Evolutionary conservation across 1,284 basidiomycete species (phyloP).

Genomic region (Austroboletus novae-zelandiae): DNA sequence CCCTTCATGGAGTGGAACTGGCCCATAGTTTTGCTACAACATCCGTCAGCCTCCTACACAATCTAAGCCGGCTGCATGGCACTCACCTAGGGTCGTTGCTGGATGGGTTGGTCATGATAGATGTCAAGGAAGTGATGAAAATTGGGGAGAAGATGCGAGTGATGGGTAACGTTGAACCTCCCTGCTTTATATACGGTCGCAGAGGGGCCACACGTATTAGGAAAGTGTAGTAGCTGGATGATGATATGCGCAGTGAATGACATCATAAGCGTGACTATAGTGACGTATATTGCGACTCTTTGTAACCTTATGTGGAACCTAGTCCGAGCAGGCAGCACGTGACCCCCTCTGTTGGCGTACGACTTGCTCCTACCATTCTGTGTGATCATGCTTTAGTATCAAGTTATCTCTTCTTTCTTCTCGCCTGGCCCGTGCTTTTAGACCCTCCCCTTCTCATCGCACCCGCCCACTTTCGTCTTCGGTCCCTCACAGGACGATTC

Average conservation of each 20-base stretch:
- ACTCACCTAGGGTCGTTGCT: conserved; percentile 31
- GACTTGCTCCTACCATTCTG: too few species aligned
- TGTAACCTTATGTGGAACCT: too few species aligned
- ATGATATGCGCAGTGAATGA: conserved; percentile 27
- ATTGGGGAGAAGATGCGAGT: conserved; percentile 5
- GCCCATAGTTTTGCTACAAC: conserved; percentile 56
- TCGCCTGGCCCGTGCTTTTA: too few species aligned
- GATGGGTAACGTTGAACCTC: not conserved
- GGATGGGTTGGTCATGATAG: conserved; percentile 18
- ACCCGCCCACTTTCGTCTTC: too few species aligned
- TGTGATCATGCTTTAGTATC: too few species aligned
- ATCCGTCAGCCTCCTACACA: conserved; percentile 5
- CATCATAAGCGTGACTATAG: conserved; percentile 24
- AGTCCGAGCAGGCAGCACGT: too few species aligned
- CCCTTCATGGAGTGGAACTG: conserved; percentile 64
- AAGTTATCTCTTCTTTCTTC: too few species aligned
- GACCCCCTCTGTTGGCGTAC: too few species aligned
- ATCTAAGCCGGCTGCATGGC: not conserved
- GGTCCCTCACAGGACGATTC: too few species aligned
- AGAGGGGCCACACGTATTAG: conserved; percentile 28
- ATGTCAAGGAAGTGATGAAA: not conserved
- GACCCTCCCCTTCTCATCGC: too few species aligned
- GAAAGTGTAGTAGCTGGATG: conserved; percentile 22
- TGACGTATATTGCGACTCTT: conserved; percentile 15
- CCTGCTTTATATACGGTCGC: conserved; percentile 27